A percentile compares a stretch with the other conserved stretches of the same genome.
Conservation (phyloP, 2,329 filamentous ascomycete species). For the Neobulgaria alba region DNA sequence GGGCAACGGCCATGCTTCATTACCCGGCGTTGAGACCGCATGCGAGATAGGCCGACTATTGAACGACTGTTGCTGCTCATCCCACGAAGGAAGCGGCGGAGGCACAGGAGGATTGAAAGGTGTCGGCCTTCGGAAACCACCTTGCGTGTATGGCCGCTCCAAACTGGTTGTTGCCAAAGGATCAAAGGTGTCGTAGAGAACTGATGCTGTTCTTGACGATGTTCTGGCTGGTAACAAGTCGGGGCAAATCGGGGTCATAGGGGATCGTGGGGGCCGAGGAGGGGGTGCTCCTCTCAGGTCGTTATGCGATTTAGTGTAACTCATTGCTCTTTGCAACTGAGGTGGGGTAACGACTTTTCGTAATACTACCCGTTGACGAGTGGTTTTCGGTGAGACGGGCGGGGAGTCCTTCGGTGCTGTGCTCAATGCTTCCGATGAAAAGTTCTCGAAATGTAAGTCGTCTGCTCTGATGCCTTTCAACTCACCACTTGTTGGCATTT, state of each 20-base stretch:
- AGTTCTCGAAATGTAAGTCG: constrained; percentile 39
- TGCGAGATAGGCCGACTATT: constrained; percentile 26
- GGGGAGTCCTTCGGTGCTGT: constrained; percentile 15
- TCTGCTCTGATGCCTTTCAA: constrained; percentile 33
- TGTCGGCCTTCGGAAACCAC: constrained; percentile 37
- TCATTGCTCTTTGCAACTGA: constrained; percentile 11
- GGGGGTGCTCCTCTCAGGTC: constrained; percentile 32
- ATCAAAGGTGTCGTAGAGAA: constrained; percentile 37
- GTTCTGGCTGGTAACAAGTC: constrained; percentile 43
- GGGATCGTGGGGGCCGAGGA: constrained; percentile 43
- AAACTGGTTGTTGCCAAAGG: constrained; percentile 28
- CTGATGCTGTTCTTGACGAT: constrained; percentile 43
- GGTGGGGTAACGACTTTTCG: constrained; percentile 16
- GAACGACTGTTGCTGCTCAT: constrained; percentile 24
- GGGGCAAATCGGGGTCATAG: constrained; percentile 30
- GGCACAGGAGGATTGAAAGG: constrained; percentile 29
- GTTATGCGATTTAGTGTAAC: constrained; percentile 36
- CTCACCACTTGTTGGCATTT: constrained; percentile 30
- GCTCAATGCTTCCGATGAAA: constrained; percentile 37
- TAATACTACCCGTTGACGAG: constrained; percentile 11
- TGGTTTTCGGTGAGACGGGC: constrained; percentile 8
- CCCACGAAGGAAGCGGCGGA: constrained; percentile 12
- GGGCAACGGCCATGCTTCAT: constrained; percentile 38
- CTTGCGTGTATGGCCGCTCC: constrained; percentile 39
- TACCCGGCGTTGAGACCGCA: constrained; percentile 36